Conservation (phyloP, 2,329 filamentous ascomycete genomes). For the Daldinia sp. region DNA sequence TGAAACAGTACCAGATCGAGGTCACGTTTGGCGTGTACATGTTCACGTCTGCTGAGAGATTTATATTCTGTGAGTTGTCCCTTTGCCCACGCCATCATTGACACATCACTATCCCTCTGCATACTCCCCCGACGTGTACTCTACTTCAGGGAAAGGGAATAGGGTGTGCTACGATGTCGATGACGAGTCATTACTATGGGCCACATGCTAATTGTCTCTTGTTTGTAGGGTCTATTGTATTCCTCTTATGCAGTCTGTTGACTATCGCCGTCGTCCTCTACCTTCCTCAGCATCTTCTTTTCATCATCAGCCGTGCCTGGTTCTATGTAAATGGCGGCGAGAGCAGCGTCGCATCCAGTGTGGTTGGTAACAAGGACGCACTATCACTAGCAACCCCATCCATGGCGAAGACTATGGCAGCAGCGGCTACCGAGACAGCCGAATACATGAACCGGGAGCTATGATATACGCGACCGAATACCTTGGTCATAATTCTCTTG, state of each 20-base stretch:
- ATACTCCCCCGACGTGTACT: background rate
- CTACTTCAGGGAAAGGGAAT: background rate
- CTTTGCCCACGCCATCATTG: background rate
- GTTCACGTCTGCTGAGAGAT: constrained; percentile 94
- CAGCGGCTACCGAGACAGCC: constrained; percentile 42
- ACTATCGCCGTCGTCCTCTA: constrained; percentile 89
- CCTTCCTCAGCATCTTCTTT: constrained; percentile 87
- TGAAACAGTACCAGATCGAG: constrained; percentile 98
- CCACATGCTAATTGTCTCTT: constrained; percentile 9
- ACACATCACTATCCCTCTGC: background rate
- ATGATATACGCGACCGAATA: constrained; percentile 34
- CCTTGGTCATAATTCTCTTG: background rate
- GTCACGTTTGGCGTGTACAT: constrained; percentile 97
- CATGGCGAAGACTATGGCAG: constrained; percentile 39
- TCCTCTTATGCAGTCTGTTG: constrained; percentile 87
- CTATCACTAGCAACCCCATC: constrained; percentile 51
- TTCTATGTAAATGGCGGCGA: constrained; percentile 94
- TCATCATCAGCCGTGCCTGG: constrained; percentile 84
- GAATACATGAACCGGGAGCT: constrained; percentile 50
- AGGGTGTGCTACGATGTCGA: background rate
- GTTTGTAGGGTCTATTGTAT: constrained; percentile 82
- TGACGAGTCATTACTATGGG: no score
- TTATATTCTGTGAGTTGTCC: constrained; percentile 86
- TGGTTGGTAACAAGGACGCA: constrained; percentile 53
- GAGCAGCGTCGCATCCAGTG: constrained; percentile 45